These are phyloP conservation scores for Penicillium sp. DNA, from an alignment of 2,329 filamentous ascomycete species.

Conservation along the genomic window DNA sequence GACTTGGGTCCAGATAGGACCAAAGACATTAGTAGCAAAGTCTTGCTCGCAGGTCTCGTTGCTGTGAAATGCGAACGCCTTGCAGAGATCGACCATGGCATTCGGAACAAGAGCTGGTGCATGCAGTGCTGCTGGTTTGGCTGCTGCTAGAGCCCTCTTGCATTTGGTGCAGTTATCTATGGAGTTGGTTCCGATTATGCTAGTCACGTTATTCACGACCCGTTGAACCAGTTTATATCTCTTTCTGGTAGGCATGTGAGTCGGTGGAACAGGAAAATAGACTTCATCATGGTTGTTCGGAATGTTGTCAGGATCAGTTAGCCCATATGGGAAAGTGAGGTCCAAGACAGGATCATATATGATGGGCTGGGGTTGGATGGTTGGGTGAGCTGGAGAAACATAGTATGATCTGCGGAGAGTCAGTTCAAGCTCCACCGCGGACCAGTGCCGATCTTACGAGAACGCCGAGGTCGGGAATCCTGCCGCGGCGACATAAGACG, in stretches of 20 bases:
- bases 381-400: constrained; percentile 47
- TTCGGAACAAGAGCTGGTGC: constrained; percentile 53
- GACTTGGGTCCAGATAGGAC: constrained; percentile 60
- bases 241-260: constrained; percentile 45
- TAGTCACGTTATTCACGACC: constrained; percentile 47
- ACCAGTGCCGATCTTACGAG: constrained; percentile 29
- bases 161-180: constrained; percentile 56
- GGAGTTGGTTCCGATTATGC: constrained; percentile 45
- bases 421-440: not conserved
- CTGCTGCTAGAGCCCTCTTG: constrained; percentile 52
- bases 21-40: constrained; percentile 52
- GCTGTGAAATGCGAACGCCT: constrained; percentile 49
- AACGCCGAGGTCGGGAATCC: constrained; percentile 56
- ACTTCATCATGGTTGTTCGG: constrained; percentile 54
- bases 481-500: constrained; percentile 35
- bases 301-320: constrained; percentile 57
- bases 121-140: constrained; percentile 52
- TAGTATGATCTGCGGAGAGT: constrained; percentile 41
- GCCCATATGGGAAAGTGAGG: constrained; percentile 54
- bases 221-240: constrained; percentile 45
- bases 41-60: constrained; percentile 51
- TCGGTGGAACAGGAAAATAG: constrained; percentile 50
- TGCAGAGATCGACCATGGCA: constrained; percentile 55
- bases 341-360: constrained; percentile 58
- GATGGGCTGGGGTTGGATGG: constrained; percentile 55